These are phyloP conservation scores for Globisporangium rhizosaccharum DNA, from an alignment of 352 stramenopile genomes.

Conservation along the genomic window DNA sequence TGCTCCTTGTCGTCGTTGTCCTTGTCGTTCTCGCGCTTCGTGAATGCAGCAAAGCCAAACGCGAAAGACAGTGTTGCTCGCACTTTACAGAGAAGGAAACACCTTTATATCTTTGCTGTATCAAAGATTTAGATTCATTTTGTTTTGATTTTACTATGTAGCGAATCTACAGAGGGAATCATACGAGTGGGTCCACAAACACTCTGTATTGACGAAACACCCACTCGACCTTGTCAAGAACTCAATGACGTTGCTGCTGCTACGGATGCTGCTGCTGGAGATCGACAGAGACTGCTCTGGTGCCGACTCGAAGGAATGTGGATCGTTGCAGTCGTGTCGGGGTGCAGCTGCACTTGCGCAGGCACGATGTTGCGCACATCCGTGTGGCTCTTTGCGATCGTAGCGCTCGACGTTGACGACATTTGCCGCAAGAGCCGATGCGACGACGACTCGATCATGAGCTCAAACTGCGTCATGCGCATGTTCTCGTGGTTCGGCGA, in stretches of 20 bases:
- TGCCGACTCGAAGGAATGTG: slow-evolving; percentile 11
- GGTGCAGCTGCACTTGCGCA: slow-evolving; percentile 13
- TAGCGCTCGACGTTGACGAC: slow-evolving; percentile 13
- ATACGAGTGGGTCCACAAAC: no score
- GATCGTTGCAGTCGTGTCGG: slow-evolving; percentile 15
- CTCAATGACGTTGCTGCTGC: not conserved
- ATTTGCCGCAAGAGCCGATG: slow-evolving; percentile 15
- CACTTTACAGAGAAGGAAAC: no score
- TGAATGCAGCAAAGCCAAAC: no score
- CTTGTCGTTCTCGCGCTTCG: no score
- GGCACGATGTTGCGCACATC: slow-evolving; percentile 14
- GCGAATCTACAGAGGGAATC: no score
- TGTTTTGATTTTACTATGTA: no score
- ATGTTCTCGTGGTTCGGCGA: slow-evolving; percentile 23
- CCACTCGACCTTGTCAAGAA: not conserved
- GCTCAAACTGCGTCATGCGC: slow-evolving; percentile 33
- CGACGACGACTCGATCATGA: slow-evolving; percentile 32
- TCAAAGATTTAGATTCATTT: no score
- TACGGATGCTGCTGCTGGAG: not conserved
- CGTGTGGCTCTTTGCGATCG: slow-evolving; percentile 8
- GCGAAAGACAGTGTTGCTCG: no score
- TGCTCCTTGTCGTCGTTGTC: slow-evolving; percentile 6
- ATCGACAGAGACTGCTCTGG: not conserved
- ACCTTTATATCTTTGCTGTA: no score
- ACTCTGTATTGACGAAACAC: no score